Evolutionary conservation across 2,329 filamentous ascomycete genomes (phyloP), one percentile per base, ranked within the genome.

Genomic region (Corinectria fuckeliana): DNA sequence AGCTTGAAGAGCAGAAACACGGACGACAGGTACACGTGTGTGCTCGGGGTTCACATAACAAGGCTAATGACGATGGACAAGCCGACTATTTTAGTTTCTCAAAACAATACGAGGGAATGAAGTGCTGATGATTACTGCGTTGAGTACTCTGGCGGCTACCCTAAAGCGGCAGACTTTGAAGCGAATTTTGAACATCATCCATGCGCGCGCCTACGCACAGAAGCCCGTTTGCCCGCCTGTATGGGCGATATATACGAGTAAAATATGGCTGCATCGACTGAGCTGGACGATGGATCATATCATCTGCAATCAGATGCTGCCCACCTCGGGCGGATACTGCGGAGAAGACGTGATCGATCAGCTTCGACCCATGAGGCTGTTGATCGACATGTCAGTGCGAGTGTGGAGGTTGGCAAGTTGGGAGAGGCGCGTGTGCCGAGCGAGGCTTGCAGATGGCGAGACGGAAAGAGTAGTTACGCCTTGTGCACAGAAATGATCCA

Each of bases 201-300:
- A 50, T 38, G 20, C 26, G 45, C 53, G 53, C 36, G 39, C 50
- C 21, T 36, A 45, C 32, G 14, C 10, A 23, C 11, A 21, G 28
- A 7, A 21, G 13, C n/a, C 26, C n/a, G n/a, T n/a, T 26, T 5
- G 30, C 9, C 18, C 23, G 21, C 13, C 13, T n/a, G 23, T 48
- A 36, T 6, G 9, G 13, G 30, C 20, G 25, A 51, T 48, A 58
- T 34, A 51, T 48, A 58, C 42, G 42, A 57, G 39, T 51, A 34
- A 50, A 53, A 42, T 20, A 39, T 49, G 34, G 23, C 42, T 52
- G 28, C 23, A n/a, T n/a, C 14, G 34, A 26, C 16, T 28, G 41
- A 42, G 7, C 20, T 58, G 45, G 49, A 41, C 56, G 51, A 55
- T 55, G 50, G 56, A 49, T 59, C 44, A 34, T 36, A 49, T 59